Conservation (phyloP, 306 rosid species). For the Cucumis melo region DNA sequence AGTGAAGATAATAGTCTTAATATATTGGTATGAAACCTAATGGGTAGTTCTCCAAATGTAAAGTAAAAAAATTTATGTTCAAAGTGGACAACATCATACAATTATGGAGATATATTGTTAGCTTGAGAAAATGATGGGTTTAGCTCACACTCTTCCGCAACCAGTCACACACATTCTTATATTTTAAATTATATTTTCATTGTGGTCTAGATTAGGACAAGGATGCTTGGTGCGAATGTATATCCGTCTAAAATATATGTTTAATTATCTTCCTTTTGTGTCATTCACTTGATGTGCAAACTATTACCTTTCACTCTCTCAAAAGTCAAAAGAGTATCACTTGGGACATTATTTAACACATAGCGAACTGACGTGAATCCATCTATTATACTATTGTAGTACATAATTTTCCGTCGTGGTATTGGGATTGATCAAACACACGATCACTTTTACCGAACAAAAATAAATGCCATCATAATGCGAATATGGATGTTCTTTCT, state of each 20-base stretch:
- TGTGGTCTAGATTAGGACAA: not conserved
- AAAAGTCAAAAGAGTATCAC: not conserved
- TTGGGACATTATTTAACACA: not conserved
- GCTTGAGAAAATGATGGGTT: not conserved
- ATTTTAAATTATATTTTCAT: not conserved
- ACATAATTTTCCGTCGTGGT: constrained; percentile 81
- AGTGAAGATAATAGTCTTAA: too few relatives aligned
- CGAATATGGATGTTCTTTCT: constrained; percentile 63
- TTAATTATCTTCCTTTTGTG: not conserved
- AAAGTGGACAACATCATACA: too few relatives aligned
- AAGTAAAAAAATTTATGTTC: too few relatives aligned
- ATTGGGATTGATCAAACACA: constrained; percentile 66
- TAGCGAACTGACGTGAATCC: constrained; percentile 11
- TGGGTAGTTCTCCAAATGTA: too few relatives aligned
- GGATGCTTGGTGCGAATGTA: too few relatives aligned
- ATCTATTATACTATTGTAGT: constrained; percentile 30
- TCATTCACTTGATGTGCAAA: not conserved
- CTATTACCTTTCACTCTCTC: not conserved
- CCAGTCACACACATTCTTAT: not conserved
- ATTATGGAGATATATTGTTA: too few relatives aligned
- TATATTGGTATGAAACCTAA: too few relatives aligned
- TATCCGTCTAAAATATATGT: not conserved
- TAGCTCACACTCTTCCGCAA: not conserved
- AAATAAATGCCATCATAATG: constrained; percentile 71
- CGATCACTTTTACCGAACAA: constrained; percentile 62